Base-by-base conservation (phyloP, 495 filamentous ascomycete genomes). In the Amorphotheca resinae region DNA sequence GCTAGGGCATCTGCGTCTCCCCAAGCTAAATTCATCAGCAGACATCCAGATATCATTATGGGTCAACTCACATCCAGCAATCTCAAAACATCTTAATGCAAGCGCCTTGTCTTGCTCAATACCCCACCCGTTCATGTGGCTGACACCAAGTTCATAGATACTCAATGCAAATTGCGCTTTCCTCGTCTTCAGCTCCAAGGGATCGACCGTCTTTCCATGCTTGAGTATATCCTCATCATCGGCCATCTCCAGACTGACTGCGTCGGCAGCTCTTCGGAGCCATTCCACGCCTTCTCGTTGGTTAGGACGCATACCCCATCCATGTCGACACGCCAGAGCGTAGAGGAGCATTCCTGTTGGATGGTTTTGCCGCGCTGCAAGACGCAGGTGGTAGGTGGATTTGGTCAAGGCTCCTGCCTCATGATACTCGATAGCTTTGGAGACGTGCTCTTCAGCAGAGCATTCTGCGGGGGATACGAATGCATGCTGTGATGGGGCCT, bases 81-180 rank as follows among this genome's bases (percentile, higher is more conserved):
- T 93, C 59, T 98, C 91, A 58, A 95, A 98, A 51, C 93, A 96
- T 33, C 86, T 73, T 48, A 98, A 61, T 2, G 87, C 91, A 41
- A 95, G 68, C 3, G 72, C 66, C 56, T 93, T 94, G 56, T 98
- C 88, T 59, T 91, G 85, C 50, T 88, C 79, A 34, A 88, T 91
- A 3, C 91, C 91, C 91, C 91, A 98, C 1, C 91, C 91, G 50
- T 98, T 95, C 74, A 95, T 80, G 59, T 95, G 84, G 61, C 84
- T 91, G n/a, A 95, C 82, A 4, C 91, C 91, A 15, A 98, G 66
- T 64, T 98, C 91, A 48, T 98, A 98, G 25, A 95, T 84, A 57
- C 86, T 87, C 42, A 95, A 65, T 1, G 91, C 91, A 59, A 95
- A 94, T 53, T 95, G 88, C 9, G 89, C 84, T 43, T 85, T 80